Conservation (phyloP, 345 rosid genomes). For the Bretschneidera sinensis region DNA sequence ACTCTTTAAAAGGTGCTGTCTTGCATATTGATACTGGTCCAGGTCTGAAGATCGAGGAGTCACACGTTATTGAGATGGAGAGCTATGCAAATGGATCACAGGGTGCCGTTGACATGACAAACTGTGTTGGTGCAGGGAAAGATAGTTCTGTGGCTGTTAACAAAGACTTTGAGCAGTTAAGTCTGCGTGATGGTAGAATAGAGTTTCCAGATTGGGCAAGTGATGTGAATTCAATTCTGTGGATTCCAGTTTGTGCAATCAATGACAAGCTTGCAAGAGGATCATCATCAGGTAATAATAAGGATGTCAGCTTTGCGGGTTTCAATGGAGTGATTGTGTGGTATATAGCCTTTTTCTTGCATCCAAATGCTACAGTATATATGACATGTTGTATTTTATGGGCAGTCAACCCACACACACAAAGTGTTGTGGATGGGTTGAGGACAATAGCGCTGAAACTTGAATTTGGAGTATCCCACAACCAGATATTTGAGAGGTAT, state of each 20-base stretch:
- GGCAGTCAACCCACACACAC: slow-evolving; percentile 64
- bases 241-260: slow-evolving; percentile 83
- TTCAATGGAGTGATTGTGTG: slow-evolving; percentile 18
- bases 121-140: slow-evolving; percentile 22
- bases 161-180: slow-evolving; percentile 51
- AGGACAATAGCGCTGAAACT: slow-evolving; percentile 95
- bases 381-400: slow-evolving; percentile 22
- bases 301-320: slow-evolving; percentile 11
- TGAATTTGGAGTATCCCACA: slow-evolving; percentile 84
- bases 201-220: slow-evolving; percentile 94
- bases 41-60: slow-evolving; percentile 78
- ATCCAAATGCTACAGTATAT: slow-evolving; percentile 9
- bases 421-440: slow-evolving; percentile 86
- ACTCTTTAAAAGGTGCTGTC: slow-evolving; percentile 79
- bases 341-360: too few relatives aligned
- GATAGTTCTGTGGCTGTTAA: slow-evolving; percentile 32
- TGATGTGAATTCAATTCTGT: slow-evolving; percentile 57
- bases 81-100: slow-evolving; percentile 33
- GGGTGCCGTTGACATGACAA: slow-evolving; percentile 23
- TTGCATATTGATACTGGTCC: slow-evolving; percentile 96
- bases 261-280: slow-evolving; percentile 81
- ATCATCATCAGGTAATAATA: slow-evolving; percentile 72
- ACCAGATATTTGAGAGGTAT: slow-evolving; percentile 91
- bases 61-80: slow-evolving; percentile 82
- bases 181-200: slow-evolving; percentile 57